Base-by-base conservation (phyloP, 257 asterid species). In the Lycium barbarum region DNA sequence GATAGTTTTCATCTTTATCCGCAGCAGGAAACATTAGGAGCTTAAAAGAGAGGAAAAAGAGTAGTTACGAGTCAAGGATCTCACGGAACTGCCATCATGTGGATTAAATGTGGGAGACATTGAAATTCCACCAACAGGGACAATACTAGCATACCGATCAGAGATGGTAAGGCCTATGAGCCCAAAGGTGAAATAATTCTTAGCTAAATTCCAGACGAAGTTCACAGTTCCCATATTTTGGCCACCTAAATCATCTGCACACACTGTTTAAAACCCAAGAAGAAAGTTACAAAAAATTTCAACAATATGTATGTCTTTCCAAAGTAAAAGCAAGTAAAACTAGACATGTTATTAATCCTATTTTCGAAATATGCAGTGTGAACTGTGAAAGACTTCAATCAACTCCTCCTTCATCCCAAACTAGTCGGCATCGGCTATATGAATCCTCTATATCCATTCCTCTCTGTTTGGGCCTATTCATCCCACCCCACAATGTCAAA, bases 91-190 rank as follows among this genome's bases (percentile, higher is more conserved):
- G 54, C 35, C 83, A 26, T 65, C 61, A 14, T 71, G 90, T 73
- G 98, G 95, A 88, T 97, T 97, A 82, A 95, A 85, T 17, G 99
- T 94, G 3, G 99, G 98, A 85, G 93, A 88, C 99, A 96, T 95
- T 1, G 98, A 97, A 53, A 89, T 81, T 57, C 99, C 99, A 20
- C 91, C 94, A 89, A 96, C 92, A n/a, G 96, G 94, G 76, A 85
- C 86, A 85, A 92, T 74, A 83, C 98, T 90, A 13, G 88, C 95
- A 72, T 86, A 96, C 55, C 96, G 93, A 81, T 96, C 99, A 3
- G 98, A 93, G 67, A 96, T 49, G 0, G 98, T 91, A 71, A 93
- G 88, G 84, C 96, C 90, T 17, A 95, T 86, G 71, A 97, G 87
- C 76, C 98, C 93, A 26, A 90, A 86, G 65, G 98, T 87, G 85